A percentile compares a stretch with the other conserved stretches of the same genome.
phyloP scores from a whole-genome alignment of 345 rosid species.

The Populus deltoides region DNA sequence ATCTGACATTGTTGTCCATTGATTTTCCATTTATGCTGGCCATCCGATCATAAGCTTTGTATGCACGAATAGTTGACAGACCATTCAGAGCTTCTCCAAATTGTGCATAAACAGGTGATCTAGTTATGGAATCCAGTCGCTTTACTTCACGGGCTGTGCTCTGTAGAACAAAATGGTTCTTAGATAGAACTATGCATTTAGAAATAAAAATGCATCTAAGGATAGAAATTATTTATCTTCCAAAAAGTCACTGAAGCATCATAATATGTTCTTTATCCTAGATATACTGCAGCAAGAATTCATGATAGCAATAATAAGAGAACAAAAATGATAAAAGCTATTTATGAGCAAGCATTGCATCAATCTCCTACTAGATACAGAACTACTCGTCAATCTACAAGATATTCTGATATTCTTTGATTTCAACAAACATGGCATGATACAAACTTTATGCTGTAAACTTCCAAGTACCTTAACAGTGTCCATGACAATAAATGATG shows the following conservation, averaged over 20 bases:
- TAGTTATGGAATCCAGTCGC: slow-evolving; percentile 82
- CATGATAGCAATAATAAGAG: not conserved
- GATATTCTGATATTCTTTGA: not conserved
- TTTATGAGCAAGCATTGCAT: not conserved
- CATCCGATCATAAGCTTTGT: slow-evolving; percentile 94
- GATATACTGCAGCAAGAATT: not conserved
- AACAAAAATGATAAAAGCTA: not conserved
- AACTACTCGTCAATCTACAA: not conserved
- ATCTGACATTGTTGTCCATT: slow-evolving; percentile 90
- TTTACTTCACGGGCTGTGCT: slow-evolving; percentile 97
- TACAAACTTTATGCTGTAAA: no score
- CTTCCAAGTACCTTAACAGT: no score
- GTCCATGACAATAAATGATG: no score
- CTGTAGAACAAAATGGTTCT: slow-evolving; percentile 38
- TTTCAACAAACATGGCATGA: not conserved
- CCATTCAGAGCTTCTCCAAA: slow-evolving; percentile 99
- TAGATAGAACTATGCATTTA: slow-evolving; percentile 4
- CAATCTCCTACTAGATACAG: not conserved
- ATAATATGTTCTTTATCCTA: not conserved
- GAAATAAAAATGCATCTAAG: not conserved
- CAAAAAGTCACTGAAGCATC: not conserved
- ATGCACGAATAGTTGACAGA: slow-evolving; percentile 85
- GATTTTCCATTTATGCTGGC: slow-evolving; percentile 88
- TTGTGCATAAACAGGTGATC: slow-evolving; percentile 99
- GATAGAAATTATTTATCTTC: not conserved